Evolutionary conservation across 208 protist genomes (phyloP).

Genomic region (Strigomonas culicis): DNA sequence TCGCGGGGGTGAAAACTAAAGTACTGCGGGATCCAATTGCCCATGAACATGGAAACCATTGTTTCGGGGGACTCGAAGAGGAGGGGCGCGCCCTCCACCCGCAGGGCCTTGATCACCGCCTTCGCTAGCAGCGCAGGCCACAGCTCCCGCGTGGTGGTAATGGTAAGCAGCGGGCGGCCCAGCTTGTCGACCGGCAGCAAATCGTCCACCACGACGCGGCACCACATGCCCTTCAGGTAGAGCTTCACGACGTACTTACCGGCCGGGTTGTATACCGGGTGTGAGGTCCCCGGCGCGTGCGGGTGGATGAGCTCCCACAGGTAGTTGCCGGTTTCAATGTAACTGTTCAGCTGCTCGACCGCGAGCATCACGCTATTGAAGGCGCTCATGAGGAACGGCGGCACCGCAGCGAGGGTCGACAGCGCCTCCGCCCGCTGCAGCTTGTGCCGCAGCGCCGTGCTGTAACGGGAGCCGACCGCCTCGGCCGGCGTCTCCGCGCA

Average conservation of each 20-base stretch:
- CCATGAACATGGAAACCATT: constrained; percentile 54
- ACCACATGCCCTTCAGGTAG: constrained; percentile 80
- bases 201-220: constrained; percentile 86
- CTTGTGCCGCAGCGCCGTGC: constrained; percentile 73
- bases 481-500: constrained; percentile 67
- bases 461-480: constrained; percentile 72
- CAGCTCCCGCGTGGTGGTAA: constrained; percentile 73
- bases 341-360: constrained; percentile 54
- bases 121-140: constrained; percentile 87
- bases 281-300: constrained; percentile 67
- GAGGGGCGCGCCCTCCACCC: background rate
- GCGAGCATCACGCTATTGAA: constrained; percentile 83
- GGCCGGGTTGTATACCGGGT: constrained; percentile 89
- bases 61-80: constrained; percentile 54
- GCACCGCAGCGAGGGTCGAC: constrained; percentile 42
- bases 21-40: constrained; percentile 81
- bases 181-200: constrained; percentile 79
- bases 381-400: constrained; percentile 88
- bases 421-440: constrained; percentile 68
- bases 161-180: constrained; percentile 64
- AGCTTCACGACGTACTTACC: constrained; percentile 91
- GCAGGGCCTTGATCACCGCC: constrained; percentile 69
- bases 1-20: constrained; percentile 27
- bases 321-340: constrained; percentile 55
- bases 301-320: constrained; percentile 90